A percentile compares a stretch with the other conserved stretches of the same genome.
Evolutionary conservation across 2,329 filamentous ascomycete species (phyloP).

Genomic region (Exserohilum rostratum): DNA sequence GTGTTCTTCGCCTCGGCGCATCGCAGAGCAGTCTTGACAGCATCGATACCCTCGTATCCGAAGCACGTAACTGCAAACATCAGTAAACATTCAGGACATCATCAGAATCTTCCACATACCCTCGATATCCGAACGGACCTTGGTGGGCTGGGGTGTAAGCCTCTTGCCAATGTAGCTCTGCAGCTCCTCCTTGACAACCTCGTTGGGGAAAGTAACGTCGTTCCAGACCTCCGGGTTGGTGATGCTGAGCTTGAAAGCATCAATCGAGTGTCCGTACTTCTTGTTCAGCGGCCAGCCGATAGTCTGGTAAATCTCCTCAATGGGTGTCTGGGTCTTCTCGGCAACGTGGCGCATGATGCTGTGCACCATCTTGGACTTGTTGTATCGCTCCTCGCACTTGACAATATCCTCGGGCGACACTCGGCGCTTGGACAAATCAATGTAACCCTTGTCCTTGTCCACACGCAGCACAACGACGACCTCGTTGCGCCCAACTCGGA

Average conservation of each 20-base stretch:
- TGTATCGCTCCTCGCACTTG: constrained; percentile 98
- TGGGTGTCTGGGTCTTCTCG: constrained; percentile 93
- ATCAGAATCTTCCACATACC: constrained; percentile 69
- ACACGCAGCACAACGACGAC: constrained; percentile 98
- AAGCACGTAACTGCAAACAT: constrained; percentile 49
- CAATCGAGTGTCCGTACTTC: constrained; percentile 94
- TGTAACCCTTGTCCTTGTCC: constrained; percentile 99
- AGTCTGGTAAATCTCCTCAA: constrained; percentile 89
- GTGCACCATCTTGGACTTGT: constrained; percentile 99
- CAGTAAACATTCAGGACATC: constrained; percentile 6
- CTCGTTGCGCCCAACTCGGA: constrained; percentile 96
- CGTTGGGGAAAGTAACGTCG: constrained; percentile 85
- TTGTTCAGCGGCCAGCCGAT: constrained; percentile 98
- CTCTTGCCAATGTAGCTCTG: constrained; percentile 96
- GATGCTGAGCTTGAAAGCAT: constrained; percentile 99
- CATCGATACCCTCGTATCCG: constrained; percentile 97
- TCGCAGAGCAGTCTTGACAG: constrained; percentile 90
- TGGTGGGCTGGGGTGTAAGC: constrained; percentile 96
- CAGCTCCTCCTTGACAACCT: constrained; percentile 84
- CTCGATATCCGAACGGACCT: constrained; percentile 96
- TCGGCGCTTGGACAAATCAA: constrained; percentile 97
- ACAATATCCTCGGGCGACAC: constrained; percentile 97
- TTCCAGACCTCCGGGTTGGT: constrained; percentile 98
- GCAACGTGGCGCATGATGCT: constrained; percentile 99
- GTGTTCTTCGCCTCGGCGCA: constrained; percentile 94